phyloP scores from a whole-genome alignment of 768 basidiomycete genomes.

The Hericium coralloides region DNA sequence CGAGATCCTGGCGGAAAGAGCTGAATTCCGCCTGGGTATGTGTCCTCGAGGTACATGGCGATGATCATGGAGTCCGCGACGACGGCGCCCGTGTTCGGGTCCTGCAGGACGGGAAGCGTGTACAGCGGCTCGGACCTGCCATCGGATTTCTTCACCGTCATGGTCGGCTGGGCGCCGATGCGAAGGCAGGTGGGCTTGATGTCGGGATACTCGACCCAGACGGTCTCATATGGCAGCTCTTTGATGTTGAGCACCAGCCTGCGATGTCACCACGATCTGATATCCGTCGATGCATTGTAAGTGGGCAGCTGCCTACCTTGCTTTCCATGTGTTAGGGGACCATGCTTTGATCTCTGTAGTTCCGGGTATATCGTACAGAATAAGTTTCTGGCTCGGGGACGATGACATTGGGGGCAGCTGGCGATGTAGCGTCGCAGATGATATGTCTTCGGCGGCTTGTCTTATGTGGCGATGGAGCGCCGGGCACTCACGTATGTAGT shows the following conservation, averaged over 20 bases:
- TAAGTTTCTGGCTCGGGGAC: background rate
- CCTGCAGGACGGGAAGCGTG: conserved; percentile 16
- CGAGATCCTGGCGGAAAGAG: background rate
- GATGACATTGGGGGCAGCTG: too few relatives aligned
- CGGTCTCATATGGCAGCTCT: conserved; percentile 11
- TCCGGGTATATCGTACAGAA: conserved; percentile 14
- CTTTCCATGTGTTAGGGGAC: conserved; percentile 16
- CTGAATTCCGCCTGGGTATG: background rate
- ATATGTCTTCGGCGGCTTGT: too few relatives aligned
- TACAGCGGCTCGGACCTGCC: conserved; percentile 4
- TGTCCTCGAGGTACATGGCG: conserved; percentile 1
- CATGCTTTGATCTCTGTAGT: conserved; percentile 7
- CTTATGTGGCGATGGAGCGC: too few relatives aligned
- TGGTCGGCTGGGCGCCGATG: conserved; percentile 3
- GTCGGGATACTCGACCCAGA: conserved; percentile 15
- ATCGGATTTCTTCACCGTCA: background rate
- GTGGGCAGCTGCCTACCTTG: conserved; percentile 4
- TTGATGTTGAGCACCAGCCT: conserved; percentile 8
- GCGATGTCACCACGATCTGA: background rate
- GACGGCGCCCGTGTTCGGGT: conserved; percentile 1
- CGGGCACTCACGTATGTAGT: too few relatives aligned
- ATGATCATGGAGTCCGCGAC: conserved; percentile 13
- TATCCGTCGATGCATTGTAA: background rate
- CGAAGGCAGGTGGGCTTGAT: background rate
- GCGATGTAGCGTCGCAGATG: too few relatives aligned